Conservation (phyloP, 352 stramenopile genomes). For the Globisporangium middletonii region DNA sequence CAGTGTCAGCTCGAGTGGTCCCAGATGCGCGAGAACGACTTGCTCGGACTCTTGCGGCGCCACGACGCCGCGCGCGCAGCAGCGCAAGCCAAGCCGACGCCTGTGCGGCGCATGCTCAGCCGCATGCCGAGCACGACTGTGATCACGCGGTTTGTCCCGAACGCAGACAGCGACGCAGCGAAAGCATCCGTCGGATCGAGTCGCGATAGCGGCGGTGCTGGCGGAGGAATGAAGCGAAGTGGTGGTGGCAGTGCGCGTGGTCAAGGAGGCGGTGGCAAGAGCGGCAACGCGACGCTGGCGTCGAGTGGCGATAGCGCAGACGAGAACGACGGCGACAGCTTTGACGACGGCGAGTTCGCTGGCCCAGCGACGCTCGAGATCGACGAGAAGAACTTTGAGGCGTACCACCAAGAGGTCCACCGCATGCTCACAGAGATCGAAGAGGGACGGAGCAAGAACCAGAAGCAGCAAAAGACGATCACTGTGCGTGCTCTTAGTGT, state of each 20-base stretch:
- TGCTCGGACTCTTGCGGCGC: constrained; percentile 28
- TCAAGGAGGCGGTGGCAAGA: too few relatives aligned
- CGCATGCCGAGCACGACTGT: constrained; percentile 61
- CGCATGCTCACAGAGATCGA: constrained; percentile 62
- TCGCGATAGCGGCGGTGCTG: background rate
- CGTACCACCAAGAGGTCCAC: constrained; percentile 62
- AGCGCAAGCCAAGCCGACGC: constrained; percentile 12
- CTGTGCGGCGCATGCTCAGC: constrained; percentile 40
- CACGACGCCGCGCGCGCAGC: constrained; percentile 2
- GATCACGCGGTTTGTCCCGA: constrained; percentile 34
- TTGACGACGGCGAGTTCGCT: constrained; percentile 5
- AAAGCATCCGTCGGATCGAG: background rate
- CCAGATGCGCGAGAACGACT: constrained; percentile 68
- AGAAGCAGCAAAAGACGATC: constrained; percentile 70
- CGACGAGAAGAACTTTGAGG: constrained; percentile 62
- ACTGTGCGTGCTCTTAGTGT: constrained; percentile 21
- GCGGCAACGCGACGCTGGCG: background rate
- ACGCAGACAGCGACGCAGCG: constrained; percentile 15
- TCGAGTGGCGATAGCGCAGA: background rate
- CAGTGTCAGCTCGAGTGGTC: constrained; percentile 45
- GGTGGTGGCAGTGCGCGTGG: too few relatives aligned
- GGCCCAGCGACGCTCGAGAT: constrained; percentile 19
- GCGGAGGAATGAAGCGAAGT: background rate
- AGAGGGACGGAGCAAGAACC: constrained; percentile 40
- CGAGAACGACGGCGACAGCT: constrained; percentile 2